Conservation (phyloP, 2,329 filamentous ascomycete species). For the Trichoderma guizhouense region DNA sequence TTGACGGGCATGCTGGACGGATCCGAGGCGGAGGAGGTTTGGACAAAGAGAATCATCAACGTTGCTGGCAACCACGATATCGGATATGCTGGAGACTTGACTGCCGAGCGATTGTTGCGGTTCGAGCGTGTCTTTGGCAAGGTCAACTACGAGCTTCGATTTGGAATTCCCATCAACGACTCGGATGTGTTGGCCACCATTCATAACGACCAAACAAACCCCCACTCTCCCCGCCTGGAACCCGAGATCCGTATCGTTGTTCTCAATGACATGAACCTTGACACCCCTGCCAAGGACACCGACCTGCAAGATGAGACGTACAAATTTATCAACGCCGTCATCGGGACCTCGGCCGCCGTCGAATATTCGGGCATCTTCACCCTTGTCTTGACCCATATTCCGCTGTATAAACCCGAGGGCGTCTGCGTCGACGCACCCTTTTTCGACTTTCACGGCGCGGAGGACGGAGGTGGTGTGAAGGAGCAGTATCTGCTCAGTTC, state of each 20-base stretch:
- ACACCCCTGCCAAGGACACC: slow-evolving; percentile 68
- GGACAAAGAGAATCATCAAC: slow-evolving; percentile 79
- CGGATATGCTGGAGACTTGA: slow-evolving; percentile 91
- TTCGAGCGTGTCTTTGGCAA: slow-evolving; percentile 85
- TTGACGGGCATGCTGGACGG: slow-evolving; percentile 48
- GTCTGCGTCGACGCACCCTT: slow-evolving; percentile 81
- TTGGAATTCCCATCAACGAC: slow-evolving; percentile 51
- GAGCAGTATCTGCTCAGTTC: slow-evolving; percentile 89
- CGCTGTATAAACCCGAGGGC: slow-evolving; percentile 77
- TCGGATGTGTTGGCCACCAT: slow-evolving; percentile 39
- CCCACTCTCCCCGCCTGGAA: slow-evolving; percentile 44
- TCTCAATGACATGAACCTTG: slow-evolving; percentile 91
- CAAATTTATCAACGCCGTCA: slow-evolving; percentile 68
- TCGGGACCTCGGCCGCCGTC: slow-evolving; percentile 59
- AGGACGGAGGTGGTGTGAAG: slow-evolving; percentile 68
- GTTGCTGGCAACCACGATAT: slow-evolving; percentile 95
- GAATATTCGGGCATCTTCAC: slow-evolving; percentile 67
- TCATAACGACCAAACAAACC: slow-evolving; percentile 41
- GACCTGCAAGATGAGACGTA: slow-evolving; percentile 75
- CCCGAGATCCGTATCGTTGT: slow-evolving; percentile 79
- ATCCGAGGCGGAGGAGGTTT: slow-evolving; percentile 47
- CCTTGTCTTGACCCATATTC: slow-evolving; percentile 86
- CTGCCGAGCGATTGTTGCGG: slow-evolving; percentile 66
- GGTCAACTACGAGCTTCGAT: slow-evolving; percentile 86
- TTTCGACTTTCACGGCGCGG: slow-evolving; percentile 70